Base-by-base conservation (phyloP, 345 rosid species). In the Moringa oleifera region DNA sequence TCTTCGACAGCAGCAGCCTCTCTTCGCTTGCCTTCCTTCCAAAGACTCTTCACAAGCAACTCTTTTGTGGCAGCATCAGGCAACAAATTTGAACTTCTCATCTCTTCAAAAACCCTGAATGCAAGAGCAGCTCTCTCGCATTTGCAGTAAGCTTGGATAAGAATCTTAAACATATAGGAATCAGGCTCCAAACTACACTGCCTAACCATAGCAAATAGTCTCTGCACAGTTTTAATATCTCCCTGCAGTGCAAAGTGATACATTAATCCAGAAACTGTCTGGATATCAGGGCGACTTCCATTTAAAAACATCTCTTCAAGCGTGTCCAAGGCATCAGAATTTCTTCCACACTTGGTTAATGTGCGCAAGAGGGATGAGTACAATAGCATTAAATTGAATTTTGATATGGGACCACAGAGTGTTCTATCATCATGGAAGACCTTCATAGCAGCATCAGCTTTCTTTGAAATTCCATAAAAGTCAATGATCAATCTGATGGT, bases 11-110 rank as follows among this genome's bases (percentile, higher is more conserved):
- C 59, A 25, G 91, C 96, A 28, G 95, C 95, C 72, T 94, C 97
- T 77, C 73, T 94, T 51, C 96, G 73, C 79, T 78, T 85, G 75
- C 91, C 97, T 85, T 93, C 97, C 70, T 80, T 84, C 97, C 97
- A 90, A 49, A 86, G 91, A 79, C 92, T 84, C 75, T 75, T 90
- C 25, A 83, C 89, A 62, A 94, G 92, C 77, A 94, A 66, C 61
- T 86, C 86, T 77, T 85, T 90, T 0, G 91, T 85, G 55, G 77
- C 81, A 65, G 55, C 76, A 63, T 88, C 97, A 17, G 82, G 95
- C 77, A 78, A 71, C 71, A 82, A 47, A 67, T 80, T 81, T 22
- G 71, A 74, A 63, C 72, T 83, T 25, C 68, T 81, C 92, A 94
- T 84, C 57, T 94, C 96, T 58, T 86, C 85, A 22, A 86, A 90